phyloP scores from a whole-genome alignment of 2,329 filamentous ascomycete species.

The Ophiostoma triangulosporum region DNA sequence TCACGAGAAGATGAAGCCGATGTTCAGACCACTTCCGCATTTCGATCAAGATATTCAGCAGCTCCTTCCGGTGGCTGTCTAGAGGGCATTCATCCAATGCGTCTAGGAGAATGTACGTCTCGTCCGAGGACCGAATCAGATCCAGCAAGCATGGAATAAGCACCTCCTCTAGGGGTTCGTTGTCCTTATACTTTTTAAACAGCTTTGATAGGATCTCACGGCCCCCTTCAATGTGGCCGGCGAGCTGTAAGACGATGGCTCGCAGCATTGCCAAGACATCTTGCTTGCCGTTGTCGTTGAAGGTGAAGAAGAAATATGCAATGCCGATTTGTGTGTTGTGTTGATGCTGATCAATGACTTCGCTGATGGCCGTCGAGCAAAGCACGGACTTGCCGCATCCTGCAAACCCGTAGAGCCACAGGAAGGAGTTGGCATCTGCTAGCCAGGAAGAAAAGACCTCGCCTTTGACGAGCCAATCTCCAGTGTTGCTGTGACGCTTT shows the following conservation, averaged over 20 bases:
- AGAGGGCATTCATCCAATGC: constrained; percentile 23
- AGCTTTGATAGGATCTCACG: constrained; percentile 13
- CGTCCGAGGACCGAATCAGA: constrained; percentile 17
- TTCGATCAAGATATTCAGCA: constrained; percentile 18
- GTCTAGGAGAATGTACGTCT: constrained; percentile 23
- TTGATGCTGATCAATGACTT: constrained; percentile 14
- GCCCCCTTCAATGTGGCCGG: constrained; percentile 15
- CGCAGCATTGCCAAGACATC: constrained; percentile 20
- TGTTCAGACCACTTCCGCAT: constrained; percentile 16
- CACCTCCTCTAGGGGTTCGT: no score
- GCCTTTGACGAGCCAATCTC: constrained; percentile 22
- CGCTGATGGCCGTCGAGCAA: constrained; percentile 23
- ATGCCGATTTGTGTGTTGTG: constrained; percentile 16
- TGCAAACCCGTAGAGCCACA: constrained; percentile 27
- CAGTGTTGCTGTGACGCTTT: constrained; percentile 15
- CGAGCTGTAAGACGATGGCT: constrained; percentile 23
- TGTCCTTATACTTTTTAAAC: constrained; percentile 12
- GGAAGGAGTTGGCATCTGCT: constrained; percentile 18
- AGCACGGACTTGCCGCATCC: constrained; percentile 28
- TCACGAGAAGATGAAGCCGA: constrained; percentile 20
- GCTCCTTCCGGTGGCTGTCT: constrained; percentile 13
- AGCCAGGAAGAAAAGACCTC: constrained; percentile 20
- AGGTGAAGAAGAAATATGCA: constrained; percentile 28
- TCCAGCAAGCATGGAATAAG: constrained; percentile 16
- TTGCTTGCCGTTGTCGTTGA: constrained; percentile 23